Conservation (phyloP, 192 early-diverging fungal species). For the Ambispora gerdemannii region DNA sequence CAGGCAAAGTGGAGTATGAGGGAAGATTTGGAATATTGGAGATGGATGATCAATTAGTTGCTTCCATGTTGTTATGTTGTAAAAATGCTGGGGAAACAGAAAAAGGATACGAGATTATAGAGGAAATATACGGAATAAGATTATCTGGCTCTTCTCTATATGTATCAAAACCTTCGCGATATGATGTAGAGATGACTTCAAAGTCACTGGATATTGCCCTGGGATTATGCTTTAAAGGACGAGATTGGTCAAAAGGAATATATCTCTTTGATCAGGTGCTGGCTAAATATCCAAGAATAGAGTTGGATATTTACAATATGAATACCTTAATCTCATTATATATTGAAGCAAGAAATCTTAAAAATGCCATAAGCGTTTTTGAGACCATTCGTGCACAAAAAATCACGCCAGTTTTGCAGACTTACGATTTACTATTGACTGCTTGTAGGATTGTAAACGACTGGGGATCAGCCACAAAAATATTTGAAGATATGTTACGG, state of each 20-base stretch:
- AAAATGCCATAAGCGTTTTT: neutral
- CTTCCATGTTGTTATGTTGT: neutral
- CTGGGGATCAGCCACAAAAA: neutral
- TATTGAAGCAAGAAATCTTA: neutral
- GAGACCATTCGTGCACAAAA: neutral
- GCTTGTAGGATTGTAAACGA: neutral
- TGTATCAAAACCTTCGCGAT: neutral
- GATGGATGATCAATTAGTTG: neutral
- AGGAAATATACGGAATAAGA: slow-evolving; percentile 11
- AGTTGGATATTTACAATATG: slow-evolving; percentile 14
- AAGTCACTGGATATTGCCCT: slow-evolving; percentile 17
- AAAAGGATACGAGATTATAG: slow-evolving; percentile 7
- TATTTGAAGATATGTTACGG: slow-evolving; percentile 1
- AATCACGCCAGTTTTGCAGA: neutral
- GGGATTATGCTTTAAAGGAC: slow-evolving; percentile 1
- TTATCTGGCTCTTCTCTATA: neutral
- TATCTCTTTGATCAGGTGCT: neutral
- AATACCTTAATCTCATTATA: slow-evolving; percentile 3
- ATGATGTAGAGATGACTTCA: slow-evolving; percentile 8
- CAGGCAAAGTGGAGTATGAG: neutral
- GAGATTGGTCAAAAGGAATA: neutral
- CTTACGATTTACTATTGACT: slow-evolving; percentile 12
- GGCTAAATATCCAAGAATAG: neutral
- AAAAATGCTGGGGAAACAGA: neutral
- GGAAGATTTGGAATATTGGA: neutral